Percentiles rank a stretch among this genome's conserved stretches.
These are phyloP conservation scores for Penicillium desertorum DNA, from an alignment of 495 filamentous ascomycete species.

Conservation along the genomic window DNA sequence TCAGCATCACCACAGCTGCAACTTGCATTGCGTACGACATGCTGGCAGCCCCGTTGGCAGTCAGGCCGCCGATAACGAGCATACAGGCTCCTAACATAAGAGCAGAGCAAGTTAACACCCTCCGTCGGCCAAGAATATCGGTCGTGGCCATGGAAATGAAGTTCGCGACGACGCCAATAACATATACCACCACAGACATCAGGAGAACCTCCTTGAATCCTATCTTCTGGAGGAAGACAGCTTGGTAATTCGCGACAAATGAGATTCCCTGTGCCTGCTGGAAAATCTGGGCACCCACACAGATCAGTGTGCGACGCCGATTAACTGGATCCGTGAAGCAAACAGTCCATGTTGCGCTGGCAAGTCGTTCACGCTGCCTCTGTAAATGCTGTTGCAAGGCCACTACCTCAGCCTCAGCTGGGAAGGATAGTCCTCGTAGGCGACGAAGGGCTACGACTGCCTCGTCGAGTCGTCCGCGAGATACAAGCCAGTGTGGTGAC, in stretches of 20 bases:
- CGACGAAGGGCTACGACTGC: conserved; percentile 27
- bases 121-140: neutral
- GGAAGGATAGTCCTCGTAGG: neutral
- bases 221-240: neutral
- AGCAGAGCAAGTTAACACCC: neutral
- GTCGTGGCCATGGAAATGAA: neutral
- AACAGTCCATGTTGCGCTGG: neutral
- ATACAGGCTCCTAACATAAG: neutral
- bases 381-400: neutral
- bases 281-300: neutral
- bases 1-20: neutral
- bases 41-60: neutral
- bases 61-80: neutral
- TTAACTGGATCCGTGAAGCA: neutral
- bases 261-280: neutral
- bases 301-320: neutral
- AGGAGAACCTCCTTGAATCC: neutral
- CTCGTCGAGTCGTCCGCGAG: conserved; percentile 45
- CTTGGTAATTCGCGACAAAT: neutral
- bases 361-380: neutral
- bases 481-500: conserved; percentile 59
- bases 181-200: neutral
- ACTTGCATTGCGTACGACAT: neutral
- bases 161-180: neutral
- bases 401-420: neutral